Evolutionary conservation across 2,329 filamentous ascomycete genomes (phyloP).

Genomic region (Geosmithia flava): DNA sequence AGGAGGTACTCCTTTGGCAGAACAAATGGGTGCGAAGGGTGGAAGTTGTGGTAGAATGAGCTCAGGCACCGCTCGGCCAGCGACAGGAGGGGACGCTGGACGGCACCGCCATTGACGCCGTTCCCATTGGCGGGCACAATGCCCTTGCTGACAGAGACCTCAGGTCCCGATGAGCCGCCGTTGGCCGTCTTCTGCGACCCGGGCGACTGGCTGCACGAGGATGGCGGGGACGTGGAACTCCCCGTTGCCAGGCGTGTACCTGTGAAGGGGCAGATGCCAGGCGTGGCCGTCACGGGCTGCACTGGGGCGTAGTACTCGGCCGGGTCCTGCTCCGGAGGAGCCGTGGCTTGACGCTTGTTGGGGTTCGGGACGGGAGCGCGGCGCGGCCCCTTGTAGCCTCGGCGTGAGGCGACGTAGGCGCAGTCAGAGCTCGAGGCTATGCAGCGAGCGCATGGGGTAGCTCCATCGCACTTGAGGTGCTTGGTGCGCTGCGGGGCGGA

Average conservation of each 20-base stretch:
- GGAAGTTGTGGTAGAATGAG: slow-evolving; percentile 46
- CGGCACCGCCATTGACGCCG: neutral
- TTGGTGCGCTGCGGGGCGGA: slow-evolving; percentile 34
- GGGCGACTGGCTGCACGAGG: neutral
- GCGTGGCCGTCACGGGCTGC: neutral
- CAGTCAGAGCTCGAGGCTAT: slow-evolving; percentile 45
- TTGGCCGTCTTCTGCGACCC: no score
- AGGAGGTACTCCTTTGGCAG: slow-evolving; percentile 39
- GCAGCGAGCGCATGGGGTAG: slow-evolving; percentile 59
- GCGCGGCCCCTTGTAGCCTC: slow-evolving; percentile 55
- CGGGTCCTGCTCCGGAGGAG: slow-evolving; percentile 12
- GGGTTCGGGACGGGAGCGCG: slow-evolving; percentile 23
- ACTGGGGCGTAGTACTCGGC: neutral
- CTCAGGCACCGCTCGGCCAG: slow-evolving; percentile 41
- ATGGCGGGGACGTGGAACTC: neutral
- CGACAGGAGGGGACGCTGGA: slow-evolving; percentile 10
- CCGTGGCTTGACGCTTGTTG: slow-evolving; percentile 37
- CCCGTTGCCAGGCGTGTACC: neutral
- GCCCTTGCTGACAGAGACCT: neutral
- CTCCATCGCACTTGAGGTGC: slow-evolving; percentile 67
- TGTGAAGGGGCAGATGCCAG: neutral
- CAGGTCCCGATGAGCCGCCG: neutral
- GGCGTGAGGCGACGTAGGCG: slow-evolving; percentile 60
- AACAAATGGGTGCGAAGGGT: slow-evolving; percentile 44
- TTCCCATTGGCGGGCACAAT: neutral